phyloP scores from a whole-genome alignment of 2,329 filamentous ascomycete genomes.

The Phoma sp. region DNA sequence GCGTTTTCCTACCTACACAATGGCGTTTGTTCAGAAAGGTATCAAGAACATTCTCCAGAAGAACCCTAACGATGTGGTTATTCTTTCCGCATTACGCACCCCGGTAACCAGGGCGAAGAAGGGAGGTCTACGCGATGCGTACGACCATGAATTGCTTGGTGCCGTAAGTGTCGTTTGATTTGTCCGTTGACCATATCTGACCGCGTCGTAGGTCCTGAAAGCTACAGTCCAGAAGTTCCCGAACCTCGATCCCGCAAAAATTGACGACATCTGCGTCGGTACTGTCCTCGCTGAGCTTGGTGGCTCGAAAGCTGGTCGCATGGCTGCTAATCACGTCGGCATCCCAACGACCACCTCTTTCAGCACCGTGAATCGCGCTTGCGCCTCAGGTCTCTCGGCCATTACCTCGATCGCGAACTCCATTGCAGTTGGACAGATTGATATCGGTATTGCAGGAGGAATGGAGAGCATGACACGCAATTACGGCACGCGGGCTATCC shows the following conservation, averaged over 20 bases:
- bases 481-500: constrained; percentile 85
- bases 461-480: constrained; percentile 98
- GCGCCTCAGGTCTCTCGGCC: constrained; percentile 76
- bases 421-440: constrained; percentile 76
- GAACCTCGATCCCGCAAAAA: constrained; percentile 69
- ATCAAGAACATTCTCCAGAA: constrained; percentile 79
- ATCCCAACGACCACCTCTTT: constrained; percentile 75
- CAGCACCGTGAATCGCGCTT: constrained; percentile 89
- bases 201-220: constrained; percentile 55
- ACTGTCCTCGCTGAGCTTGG: constrained; percentile 91
- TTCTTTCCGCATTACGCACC: constrained; percentile 89
- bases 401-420: constrained; percentile 76
- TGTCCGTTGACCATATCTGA: constrained; percentile 1
- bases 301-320: constrained; percentile 86
- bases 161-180: constrained; percentile 49
- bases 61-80: constrained; percentile 79
- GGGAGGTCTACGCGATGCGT: constrained; percentile 83
- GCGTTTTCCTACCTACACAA: constrained; percentile 29
- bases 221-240: constrained; percentile 76
- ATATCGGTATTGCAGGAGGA: constrained; percentile 79
- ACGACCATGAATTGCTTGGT: constrained; percentile 86
- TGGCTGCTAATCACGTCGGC: constrained; percentile 86
- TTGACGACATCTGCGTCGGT: constrained; percentile 84
- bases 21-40: constrained; percentile 63
- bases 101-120: constrained; percentile 84